phyloP scores from a whole-genome alignment of 495 filamentous ascomycete genomes.

The Pyronema domesticum region DNA sequence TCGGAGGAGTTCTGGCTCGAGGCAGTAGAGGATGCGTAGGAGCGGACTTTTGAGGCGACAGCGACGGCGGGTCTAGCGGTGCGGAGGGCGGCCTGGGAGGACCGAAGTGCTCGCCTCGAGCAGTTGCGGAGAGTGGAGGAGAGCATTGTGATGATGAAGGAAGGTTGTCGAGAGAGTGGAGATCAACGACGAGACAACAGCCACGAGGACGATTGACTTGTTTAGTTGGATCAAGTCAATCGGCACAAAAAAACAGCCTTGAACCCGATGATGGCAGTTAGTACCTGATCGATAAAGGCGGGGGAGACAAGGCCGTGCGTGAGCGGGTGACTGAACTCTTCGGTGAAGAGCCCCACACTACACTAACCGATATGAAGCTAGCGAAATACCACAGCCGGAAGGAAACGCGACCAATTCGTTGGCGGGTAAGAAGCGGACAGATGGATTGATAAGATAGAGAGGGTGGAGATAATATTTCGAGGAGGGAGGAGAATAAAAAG shows the following conservation, averaged over 20 bases:
- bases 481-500: background rate
- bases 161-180: slow-evolving; percentile 3
- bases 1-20: slow-evolving; percentile 13
- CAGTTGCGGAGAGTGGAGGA: slow-evolving; percentile 18
- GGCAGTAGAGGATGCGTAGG: background rate
- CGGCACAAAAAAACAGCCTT: background rate
- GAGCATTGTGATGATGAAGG: slow-evolving; percentile 13
- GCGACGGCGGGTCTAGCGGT: slow-evolving; percentile 1
- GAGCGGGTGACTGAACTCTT: background rate
- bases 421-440: background rate
- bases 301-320: background rate
- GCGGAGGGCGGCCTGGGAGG: slow-evolving; percentile 9
- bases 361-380: background rate
- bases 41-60: background rate
- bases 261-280: background rate
- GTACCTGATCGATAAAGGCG: background rate
- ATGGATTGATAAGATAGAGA: background rate
- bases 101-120: slow-evolving; percentile 15
- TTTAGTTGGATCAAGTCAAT: background rate
- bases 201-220: background rate
- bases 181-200: slow-evolving; percentile 3
- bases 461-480: too few species aligned
- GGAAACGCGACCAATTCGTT: background rate
- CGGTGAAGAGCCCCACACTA: background rate
- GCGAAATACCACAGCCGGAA: background rate